phyloP scores from a whole-genome alignment of 2,329 filamentous ascomycete species.

The Exophiala calicioides region DNA sequence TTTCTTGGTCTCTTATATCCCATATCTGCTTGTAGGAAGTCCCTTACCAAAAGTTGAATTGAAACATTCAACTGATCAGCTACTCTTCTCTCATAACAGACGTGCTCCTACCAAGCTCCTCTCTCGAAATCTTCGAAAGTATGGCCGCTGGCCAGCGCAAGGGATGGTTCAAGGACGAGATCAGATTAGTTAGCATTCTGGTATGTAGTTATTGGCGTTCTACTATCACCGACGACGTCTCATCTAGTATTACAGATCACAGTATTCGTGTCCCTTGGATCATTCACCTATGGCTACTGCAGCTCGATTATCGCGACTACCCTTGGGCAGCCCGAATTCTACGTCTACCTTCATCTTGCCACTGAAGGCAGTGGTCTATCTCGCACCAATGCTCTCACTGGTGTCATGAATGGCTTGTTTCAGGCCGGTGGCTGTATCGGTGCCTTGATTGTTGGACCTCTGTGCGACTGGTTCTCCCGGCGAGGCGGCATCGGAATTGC shows the following conservation, averaged over 20 bases:
- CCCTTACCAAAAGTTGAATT: no score
- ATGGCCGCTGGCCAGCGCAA: not conserved
- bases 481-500: slow-evolving; percentile 36
- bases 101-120: no score
- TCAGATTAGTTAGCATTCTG: not conserved
- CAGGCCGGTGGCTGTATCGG: slow-evolving; percentile 44
- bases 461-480: slow-evolving; percentile 1
- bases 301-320: slow-evolving; percentile 19
- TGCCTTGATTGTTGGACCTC: slow-evolving; percentile 31
- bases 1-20: no score
- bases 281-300: slow-evolving; percentile 20
- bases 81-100: no score
- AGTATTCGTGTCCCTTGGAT: slow-evolving; percentile 11
- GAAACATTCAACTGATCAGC: no score
- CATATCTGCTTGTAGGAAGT: no score
- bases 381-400: slow-evolving; percentile 42
- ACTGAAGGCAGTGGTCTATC: slow-evolving; percentile 5
- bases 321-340: slow-evolving; percentile 8
- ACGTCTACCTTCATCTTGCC: slow-evolving; percentile 45
- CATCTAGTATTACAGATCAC: slow-evolving; percentile 9
- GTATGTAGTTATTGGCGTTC: not conserved
- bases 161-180: slow-evolving; percentile 3
- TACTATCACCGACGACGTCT: not conserved
- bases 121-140: no score
- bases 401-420: slow-evolving; percentile 38